Base-by-base conservation (phyloP, 192 early-diverging fungal genomes). In the Podila clonocystis region DNA sequence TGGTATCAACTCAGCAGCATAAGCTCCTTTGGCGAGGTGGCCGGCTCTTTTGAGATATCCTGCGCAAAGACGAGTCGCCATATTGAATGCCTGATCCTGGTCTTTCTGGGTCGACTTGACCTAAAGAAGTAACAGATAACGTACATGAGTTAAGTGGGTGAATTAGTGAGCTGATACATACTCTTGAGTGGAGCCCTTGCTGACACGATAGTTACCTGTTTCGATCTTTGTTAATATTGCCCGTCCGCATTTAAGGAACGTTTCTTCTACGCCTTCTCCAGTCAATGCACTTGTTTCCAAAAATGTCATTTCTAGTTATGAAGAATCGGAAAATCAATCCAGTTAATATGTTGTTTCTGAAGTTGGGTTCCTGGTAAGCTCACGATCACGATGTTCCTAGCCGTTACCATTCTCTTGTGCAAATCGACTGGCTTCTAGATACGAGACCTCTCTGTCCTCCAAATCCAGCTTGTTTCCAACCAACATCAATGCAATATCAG, bases 381-480 rank as follows among this genome's bases (percentile, higher is more conserved):
- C 33, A 31, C 36, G 4, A 9, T 59, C 26, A 19, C 5, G 2
- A 20, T 28, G 41, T 22, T 26, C 17, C 34, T 0, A 29, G 15
- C 11, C 29, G 75, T 50, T 84, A 80, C 77, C 73, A 49, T 85
- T 80, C 41, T 89, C 86, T 59, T 89, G 85, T 58, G 88, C 84
- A 63, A 87, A 90, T 22, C 71, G 82, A 67, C 85, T 87, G 48
- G 87, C 89, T 68, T 87, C 85, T 19, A 87, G 63, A 66, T 85
- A 84, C 11, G 85, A 80, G 4, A 88, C 88, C 68, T 87, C 83
- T 7, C 87, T 74, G 50, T 88, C 85, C 26, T 86, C 88, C n/a
- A 77, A 58, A 70, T 90, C 89, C 48, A 82, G 68, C 66, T 95
- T 95, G 70, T 94, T 93, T 9, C 94, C 94, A 1, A 95, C 91